Base-by-base conservation (phyloP, 2,329 filamentous ascomycete species). In the Samsoniella hepiali region DNA sequence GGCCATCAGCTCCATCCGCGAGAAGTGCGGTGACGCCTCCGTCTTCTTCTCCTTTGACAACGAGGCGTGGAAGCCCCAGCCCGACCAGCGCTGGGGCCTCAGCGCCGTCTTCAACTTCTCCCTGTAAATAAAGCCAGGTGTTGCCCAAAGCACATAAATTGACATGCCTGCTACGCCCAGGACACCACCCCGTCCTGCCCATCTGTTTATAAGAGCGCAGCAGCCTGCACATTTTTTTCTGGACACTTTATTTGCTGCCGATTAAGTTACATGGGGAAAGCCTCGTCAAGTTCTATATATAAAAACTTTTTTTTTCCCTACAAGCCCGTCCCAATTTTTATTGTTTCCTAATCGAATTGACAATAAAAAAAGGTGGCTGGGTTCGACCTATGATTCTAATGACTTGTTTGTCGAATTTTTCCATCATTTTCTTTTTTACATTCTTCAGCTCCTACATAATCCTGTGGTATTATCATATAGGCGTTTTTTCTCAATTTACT, bases 21-120 rank as follows among this genome's bases (percentile, higher is more conserved):
- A 84, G 70, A 78, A 79, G 66, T 83, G 85, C 64, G 92, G 92
- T 72, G 78, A 82, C 71, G 84, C 88, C 78, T 84, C 87, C 50
- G 87, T 91, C 75, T 88, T 96, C 81, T 96, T 97, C 86, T 91
- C 88, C 69, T 92, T 84, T 79, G 81, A 84, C 71, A 81, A 96
- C 72, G 93, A 97, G 75, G 67, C 76, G 69, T 98, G 93, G 93
- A 97, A 97, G 88, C 71, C 78, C 47, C 77, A 84, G 36, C 90
- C 89, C 69, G 75, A 78, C 40, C 91, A 87, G 77, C 78, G 83
- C 82, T 97, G 91, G 85, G 91, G 93, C 67, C 88, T 71, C 67
- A 67, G 67, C 64, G 58, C 58, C 61, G 47, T 66, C 55, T 68
- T 70, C 58, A 17, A n/a, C 58, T 34, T 63, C n/a, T 36, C 42